A percentile compares a stretch with the other conserved stretches of the same genome.
Conservation (phyloP, 164 flowering plant species). For the Aristolochia fimbriata region DNA sequence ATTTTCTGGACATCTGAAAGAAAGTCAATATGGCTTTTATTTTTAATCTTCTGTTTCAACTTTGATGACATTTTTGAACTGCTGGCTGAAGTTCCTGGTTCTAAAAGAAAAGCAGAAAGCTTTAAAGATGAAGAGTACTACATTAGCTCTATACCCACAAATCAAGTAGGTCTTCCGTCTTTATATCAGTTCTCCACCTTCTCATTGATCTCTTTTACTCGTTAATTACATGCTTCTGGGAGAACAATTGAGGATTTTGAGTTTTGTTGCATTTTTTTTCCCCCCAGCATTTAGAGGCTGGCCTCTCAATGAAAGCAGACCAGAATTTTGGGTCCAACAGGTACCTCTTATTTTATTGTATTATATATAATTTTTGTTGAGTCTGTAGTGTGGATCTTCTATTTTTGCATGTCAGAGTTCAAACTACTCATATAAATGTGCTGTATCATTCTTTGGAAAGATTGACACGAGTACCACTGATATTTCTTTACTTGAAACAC, state of each 20-base stretch:
- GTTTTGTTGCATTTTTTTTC: not conserved
- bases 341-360: conserved; percentile 20
- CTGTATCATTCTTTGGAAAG: too few relatives aligned
- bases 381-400: too few relatives aligned
- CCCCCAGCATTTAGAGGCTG: conserved; percentile 78
- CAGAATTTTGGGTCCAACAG: conserved; percentile 64
- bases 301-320: conserved; percentile 63
- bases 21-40: too few relatives aligned
- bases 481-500: too few relatives aligned
- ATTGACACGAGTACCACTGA: too few relatives aligned
- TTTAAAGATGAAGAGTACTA: conserved; percentile 89
- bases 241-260: not conserved
- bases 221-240: not conserved
- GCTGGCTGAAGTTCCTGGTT: conserved; percentile 27
- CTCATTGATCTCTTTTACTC: not conserved
- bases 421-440: too few relatives aligned
- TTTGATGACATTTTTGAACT: not conserved
- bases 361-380: not conserved
- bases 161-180: conserved; percentile 46
- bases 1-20: too few relatives aligned
- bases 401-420: not conserved
- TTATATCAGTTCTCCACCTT: not conserved
- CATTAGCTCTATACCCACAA: conserved; percentile 76
- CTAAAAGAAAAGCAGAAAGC: conserved; percentile 65
- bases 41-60: too few relatives aligned